Base-by-base conservation (phyloP, 2,329 filamentous ascomycete genomes). In the Colletotrichum agaves region DNA sequence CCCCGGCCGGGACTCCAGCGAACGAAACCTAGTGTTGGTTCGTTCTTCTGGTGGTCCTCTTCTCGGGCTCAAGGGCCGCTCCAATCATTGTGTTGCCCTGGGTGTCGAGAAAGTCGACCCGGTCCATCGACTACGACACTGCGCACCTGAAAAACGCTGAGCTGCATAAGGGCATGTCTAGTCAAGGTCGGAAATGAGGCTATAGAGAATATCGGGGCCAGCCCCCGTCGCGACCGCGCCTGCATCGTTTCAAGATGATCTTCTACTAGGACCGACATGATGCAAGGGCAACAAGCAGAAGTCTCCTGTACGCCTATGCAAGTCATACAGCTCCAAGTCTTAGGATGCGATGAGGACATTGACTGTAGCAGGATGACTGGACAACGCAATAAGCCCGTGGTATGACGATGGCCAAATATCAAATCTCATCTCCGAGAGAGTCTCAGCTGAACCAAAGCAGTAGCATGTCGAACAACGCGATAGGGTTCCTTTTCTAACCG, bases 201-300 rank as follows among this genome's bases (percentile, higher is more conserved):
- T n/a, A 21, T 39, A 49, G 37, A 56, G 43, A 27, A 12, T 37
- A 55, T 39, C 31, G 46, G 37, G 46, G 35, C 57, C 67, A 59
- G 44, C 67, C 58, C 52, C 60, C 57, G 33, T 62, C 49, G 44
- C 53, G 39, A 61, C 60, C 19, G 61, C 68, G 61, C 52, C 58
- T 66, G 65, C 69, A 52, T 62, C 57, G 67, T 71, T 70, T 71
- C 68, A 65, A 66, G 49, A 41, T 52, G 49, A 66, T 69, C 64
- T 64, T 21, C 61, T 67, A 56, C 61, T 61, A 55, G 44, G 43
- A 39, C 53, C 55, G 59, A 69, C 67, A 67, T 61, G 61, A 65
- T 58, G 44, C 66, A 65, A 27, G 61, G 47, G 57, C 65, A 41
- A 59, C 37, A 44, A 35, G 56, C 43, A 64, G 63, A 66, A 56